Percentiles rank a stretch among this genome's conserved stretches.
phyloP scores from a whole-genome alignment of 306 rosid species.

The Prunus fruticosa region DNA sequence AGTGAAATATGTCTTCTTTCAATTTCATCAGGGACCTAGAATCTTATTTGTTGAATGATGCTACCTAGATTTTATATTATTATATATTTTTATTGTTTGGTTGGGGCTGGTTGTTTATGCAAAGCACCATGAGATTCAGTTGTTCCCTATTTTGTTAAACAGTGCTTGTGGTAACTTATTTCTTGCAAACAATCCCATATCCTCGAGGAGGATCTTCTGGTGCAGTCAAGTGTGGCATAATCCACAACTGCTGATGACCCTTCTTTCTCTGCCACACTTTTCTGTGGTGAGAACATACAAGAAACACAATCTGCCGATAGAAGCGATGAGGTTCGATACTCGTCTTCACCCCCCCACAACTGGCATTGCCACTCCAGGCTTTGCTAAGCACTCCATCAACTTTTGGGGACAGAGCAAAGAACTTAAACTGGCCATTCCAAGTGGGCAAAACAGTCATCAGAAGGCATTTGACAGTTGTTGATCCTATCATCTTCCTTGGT shows the following conservation, averaged over 20 bases:
- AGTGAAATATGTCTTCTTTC: too few species aligned
- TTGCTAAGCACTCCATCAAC: conserved; percentile 49
- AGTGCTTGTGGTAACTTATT: conserved; percentile 8
- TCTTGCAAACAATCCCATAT: conserved; percentile 44
- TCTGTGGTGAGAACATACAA: conserved; percentile 24
- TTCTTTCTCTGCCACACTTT: background rate
- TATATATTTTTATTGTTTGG: too few species aligned
- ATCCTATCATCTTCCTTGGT: conserved; percentile 46
- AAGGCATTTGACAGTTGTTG: conserved; percentile 39
- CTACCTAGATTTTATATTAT: background rate
- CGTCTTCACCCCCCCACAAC: conserved; percentile 45
- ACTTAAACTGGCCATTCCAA: conserved; percentile 45
- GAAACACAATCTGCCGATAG: conserved; percentile 34
- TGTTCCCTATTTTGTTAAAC: too few species aligned
- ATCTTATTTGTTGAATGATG: conserved; percentile 27
- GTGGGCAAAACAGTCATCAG: conserved; percentile 44
- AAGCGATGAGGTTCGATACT: conserved; percentile 34
- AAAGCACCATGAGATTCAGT: too few species aligned
- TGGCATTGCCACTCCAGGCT: conserved; percentile 50
- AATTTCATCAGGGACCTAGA: conserved; percentile 36
- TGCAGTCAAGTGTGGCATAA: conserved; percentile 39
- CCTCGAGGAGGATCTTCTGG: conserved; percentile 40
- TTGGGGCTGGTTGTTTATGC: too few species aligned
- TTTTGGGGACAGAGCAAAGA: conserved; percentile 28
- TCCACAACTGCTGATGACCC: background rate